These are phyloP conservation scores for Solanum commersonii DNA, from an alignment of 257 asterid species.

Conservation along the genomic window DNA sequence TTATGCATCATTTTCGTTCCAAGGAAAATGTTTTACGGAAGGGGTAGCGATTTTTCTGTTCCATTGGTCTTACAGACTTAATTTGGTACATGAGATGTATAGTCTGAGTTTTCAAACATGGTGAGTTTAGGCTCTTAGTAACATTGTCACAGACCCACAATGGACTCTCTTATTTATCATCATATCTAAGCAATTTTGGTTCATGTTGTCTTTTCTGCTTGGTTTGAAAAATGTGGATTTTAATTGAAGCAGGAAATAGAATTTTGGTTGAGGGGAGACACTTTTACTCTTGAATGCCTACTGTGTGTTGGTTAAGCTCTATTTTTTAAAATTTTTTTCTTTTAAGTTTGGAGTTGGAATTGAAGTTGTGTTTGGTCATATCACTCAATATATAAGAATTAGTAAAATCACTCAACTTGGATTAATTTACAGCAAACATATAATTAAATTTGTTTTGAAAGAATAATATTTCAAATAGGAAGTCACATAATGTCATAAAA, in stretches of 20 bases:
- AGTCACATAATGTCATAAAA: neutral
- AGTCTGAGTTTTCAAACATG: neutral
- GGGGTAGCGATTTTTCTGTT: neutral
- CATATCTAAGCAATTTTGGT: neutral
- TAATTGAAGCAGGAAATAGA: neutral
- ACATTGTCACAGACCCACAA: neutral
- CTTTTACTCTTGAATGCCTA: neutral
- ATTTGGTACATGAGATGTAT: neutral
- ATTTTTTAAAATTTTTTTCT: no score
- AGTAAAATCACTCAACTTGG: no score
- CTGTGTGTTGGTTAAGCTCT: neutral
- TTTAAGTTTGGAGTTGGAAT: no score
- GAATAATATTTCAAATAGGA: neutral
- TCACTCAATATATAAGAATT: no score
- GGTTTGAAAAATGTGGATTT: neutral
- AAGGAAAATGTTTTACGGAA: neutral
- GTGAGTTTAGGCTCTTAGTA: neutral
- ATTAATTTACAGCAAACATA: neutral
- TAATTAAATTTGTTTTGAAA: no score
- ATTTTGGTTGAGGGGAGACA: neutral
- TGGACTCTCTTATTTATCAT: neutral
- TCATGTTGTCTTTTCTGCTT: neutral
- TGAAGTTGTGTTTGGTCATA: no score
- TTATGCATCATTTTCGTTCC: neutral
- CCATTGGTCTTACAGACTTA: neutral